These are phyloP conservation scores for Venturia nashicola DNA, from an alignment of 2,329 filamentous ascomycete genomes.

Conservation along the genomic window DNA sequence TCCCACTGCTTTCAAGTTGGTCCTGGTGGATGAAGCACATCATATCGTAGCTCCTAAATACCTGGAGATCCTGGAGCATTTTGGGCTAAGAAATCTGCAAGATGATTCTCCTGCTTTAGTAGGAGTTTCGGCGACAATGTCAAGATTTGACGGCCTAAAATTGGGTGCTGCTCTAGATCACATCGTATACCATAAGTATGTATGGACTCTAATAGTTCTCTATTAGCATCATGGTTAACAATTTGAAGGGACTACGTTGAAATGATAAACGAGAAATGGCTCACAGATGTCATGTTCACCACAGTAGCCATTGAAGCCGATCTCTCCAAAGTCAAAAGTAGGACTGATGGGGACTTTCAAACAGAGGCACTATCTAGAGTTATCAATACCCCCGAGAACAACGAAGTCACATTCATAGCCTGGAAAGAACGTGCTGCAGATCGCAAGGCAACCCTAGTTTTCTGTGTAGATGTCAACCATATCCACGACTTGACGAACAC, in stretches of 20 bases:
- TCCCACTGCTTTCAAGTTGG: conserved; percentile 67
- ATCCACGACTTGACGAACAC: conserved; percentile 60
- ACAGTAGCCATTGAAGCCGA: conserved; percentile 78
- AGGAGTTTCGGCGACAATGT: conserved; percentile 75
- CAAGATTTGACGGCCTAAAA: conserved; percentile 71
- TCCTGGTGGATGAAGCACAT: conserved; percentile 92
- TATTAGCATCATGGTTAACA: not conserved
- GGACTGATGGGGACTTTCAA: conserved; percentile 65
- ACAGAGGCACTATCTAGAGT: conserved; percentile 62
- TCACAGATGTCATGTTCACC: conserved; percentile 85
- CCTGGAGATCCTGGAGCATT: conserved; percentile 62
- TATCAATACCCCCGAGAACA: conserved; percentile 72
- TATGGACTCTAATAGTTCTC: not conserved
- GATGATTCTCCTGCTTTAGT: conserved; percentile 54
- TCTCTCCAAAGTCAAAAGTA: conserved; percentile 55
- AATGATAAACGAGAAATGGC: conserved; percentile 82
- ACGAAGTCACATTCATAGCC: conserved; percentile 71
- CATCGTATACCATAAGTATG: conserved; percentile 79
- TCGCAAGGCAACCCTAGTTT: conserved; percentile 78
- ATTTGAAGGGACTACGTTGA: conserved; percentile 50
- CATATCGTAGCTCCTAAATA: conserved; percentile 86
- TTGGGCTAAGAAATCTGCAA: conserved; percentile 45
- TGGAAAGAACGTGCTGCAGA: conserved; percentile 68
- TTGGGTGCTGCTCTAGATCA: conserved; percentile 81
- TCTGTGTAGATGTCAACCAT: conserved; percentile 85